These are phyloP conservation scores for Blastocladiella britannica DNA, from an alignment of 192 early-diverging fungal genomes.

Conservation along the genomic window DNA sequence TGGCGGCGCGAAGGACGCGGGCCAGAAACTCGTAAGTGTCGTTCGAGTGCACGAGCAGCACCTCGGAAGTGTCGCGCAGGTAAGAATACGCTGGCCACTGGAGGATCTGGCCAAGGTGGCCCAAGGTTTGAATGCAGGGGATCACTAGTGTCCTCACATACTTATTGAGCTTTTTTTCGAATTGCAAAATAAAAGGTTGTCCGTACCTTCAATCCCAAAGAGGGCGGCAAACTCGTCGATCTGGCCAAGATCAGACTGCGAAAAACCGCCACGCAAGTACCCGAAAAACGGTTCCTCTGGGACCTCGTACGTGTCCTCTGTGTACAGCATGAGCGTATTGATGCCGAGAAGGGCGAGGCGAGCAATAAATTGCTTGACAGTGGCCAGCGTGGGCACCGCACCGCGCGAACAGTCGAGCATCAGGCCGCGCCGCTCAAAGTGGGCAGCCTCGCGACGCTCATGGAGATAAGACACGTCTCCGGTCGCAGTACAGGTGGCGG, in stretches of 20 bases:
- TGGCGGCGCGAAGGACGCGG: conserved; percentile 41
- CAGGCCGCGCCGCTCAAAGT: too few relatives aligned
- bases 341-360: conserved; percentile 74
- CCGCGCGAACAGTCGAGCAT: too few relatives aligned
- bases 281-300: conserved; percentile 47
- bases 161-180: conserved; percentile 2
- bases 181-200: neutral
- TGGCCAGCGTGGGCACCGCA: too few relatives aligned
- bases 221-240: conserved; percentile 62
- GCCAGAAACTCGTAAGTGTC: conserved; percentile 61
- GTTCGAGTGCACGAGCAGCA: conserved; percentile 43
- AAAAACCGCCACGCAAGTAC: conserved; percentile 49
- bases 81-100: conserved; percentile 68
- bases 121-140: conserved; percentile 75
- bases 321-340: conserved; percentile 76
- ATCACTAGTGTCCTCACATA: conserved; percentile 61
- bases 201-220: neutral
- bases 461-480: too few relatives aligned
- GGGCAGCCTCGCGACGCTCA: too few relatives aligned
- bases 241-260: conserved; percentile 40
- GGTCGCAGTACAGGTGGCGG: too few relatives aligned
- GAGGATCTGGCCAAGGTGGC: conserved; percentile 70
- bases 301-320: conserved; percentile 70
- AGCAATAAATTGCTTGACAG: too few relatives aligned
- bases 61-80: conserved; percentile 61